Evolutionary conservation across 352 stramenopile species (phyloP).

Genomic region (Globisporangium spinosum): DNA sequence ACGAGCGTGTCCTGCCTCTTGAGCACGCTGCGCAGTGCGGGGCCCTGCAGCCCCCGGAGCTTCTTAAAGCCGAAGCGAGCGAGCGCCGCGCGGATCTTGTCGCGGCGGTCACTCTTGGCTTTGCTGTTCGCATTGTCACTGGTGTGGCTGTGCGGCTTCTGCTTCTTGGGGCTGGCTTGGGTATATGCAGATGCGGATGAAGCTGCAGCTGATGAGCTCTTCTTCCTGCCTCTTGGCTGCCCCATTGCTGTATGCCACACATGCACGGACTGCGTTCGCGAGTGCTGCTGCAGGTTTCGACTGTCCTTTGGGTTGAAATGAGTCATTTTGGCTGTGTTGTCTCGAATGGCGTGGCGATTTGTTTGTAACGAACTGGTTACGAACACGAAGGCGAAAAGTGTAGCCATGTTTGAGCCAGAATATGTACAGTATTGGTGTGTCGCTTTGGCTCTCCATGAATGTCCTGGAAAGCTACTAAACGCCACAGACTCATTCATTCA

Average conservation of each 20-base stretch:
- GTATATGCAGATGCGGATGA: not conserved
- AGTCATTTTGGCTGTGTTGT: slow-evolving; percentile 3
- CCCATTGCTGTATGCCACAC: not conserved
- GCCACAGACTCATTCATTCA: not conserved
- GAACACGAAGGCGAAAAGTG: not conserved
- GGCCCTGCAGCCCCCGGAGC: slow-evolving; percentile 39
- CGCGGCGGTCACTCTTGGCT: slow-evolving; percentile 32
- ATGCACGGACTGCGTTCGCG: not conserved
- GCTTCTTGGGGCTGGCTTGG: not conserved
- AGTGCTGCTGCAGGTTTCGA: not conserved
- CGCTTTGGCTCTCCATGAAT: not conserved
- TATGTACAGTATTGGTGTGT: not conserved
- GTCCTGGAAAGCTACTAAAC: too few species aligned
- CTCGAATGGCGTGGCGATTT: not conserved
- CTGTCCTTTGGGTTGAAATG: not conserved
- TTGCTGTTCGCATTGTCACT: not conserved
- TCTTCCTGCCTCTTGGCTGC: not conserved
- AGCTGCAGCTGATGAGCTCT: not conserved
- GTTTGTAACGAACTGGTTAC: not conserved
- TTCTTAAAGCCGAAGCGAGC: slow-evolving; percentile 40
- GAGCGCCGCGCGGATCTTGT: slow-evolving; percentile 46
- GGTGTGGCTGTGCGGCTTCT: not conserved
- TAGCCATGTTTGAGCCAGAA: not conserved
- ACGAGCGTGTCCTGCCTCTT: slow-evolving; percentile 64
- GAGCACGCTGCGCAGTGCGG: slow-evolving; percentile 42